Percentiles rank a stretch among this genome's conserved stretches.
These are phyloP conservation scores for Punctularia strigosozonata DNA, from an alignment of 768 basidiomycete genomes.

Conservation along the genomic window DNA sequence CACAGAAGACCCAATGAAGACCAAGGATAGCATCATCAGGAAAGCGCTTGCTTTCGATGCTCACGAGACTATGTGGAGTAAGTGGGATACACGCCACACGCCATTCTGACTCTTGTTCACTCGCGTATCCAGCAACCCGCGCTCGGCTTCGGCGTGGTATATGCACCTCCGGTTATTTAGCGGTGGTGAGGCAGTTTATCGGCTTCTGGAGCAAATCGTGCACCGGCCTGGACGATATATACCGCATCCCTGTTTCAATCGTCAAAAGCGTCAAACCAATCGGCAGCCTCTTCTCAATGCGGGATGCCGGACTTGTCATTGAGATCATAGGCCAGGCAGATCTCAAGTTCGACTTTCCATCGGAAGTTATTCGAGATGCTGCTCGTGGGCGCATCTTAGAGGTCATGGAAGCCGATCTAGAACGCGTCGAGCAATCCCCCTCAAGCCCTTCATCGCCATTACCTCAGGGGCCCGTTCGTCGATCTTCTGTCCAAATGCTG, in stretches of 20 bases:
- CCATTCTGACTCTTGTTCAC: slow-evolving; percentile 1
- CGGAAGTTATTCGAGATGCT: slow-evolving; percentile 28
- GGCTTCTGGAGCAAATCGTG: slow-evolving; percentile 37
- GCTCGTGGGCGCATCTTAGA: slow-evolving; percentile 25
- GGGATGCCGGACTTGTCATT: slow-evolving; percentile 25
- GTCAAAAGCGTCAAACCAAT: slow-evolving; percentile 28
- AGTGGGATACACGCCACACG: slow-evolving; percentile 1
- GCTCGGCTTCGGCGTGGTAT: slow-evolving; percentile 24
- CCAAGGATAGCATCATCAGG: slow-evolving; percentile 20
- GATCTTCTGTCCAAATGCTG: slow-evolving; percentile 25
- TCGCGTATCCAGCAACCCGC: slow-evolving; percentile 18
- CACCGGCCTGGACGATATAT: slow-evolving; percentile 23
- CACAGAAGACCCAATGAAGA: slow-evolving; percentile 7
- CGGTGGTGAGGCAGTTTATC: slow-evolving; percentile 25
- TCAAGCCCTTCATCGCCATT: not conserved
- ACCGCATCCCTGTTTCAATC: slow-evolving; percentile 30
- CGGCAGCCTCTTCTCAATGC: slow-evolving; percentile 15
- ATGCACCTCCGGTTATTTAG: slow-evolving; percentile 28
- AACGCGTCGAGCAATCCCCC: slow-evolving; percentile 4
- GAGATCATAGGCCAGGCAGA: slow-evolving; percentile 33
- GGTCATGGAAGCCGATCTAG: slow-evolving; percentile 6
- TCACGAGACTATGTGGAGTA: slow-evolving; percentile 10
- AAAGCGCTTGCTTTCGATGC: slow-evolving; percentile 13
- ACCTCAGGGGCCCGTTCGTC: slow-evolving; percentile 3
- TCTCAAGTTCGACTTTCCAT: slow-evolving; percentile 39